These are phyloP conservation scores for Candida qinlingensis DNA, from an alignment of 805 yeast species.

Conservation along the genomic window DNA sequence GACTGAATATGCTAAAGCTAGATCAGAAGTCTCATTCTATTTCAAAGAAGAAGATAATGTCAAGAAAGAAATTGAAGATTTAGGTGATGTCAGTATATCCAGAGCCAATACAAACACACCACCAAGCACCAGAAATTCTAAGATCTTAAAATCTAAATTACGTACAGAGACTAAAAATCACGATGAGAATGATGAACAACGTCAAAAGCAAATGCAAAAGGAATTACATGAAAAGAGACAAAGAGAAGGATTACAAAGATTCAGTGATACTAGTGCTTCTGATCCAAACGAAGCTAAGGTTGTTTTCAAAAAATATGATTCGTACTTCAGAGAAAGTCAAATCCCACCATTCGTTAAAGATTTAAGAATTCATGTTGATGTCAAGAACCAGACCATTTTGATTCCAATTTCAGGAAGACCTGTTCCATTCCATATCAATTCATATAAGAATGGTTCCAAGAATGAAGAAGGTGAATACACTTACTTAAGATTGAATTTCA, in stretches of 20 bases:
- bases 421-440: constrained; percentile 93
- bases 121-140: constrained; percentile 38
- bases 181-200: constrained; percentile 73
- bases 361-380: constrained; percentile 80
- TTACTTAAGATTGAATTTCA: constrained; percentile 82
- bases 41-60: constrained; percentile 61
- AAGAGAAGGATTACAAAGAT: constrained; percentile 80
- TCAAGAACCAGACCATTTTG: constrained; percentile 81
- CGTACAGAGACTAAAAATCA: constrained; percentile 70
- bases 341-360: constrained; percentile 81
- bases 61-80: constrained; percentile 35
- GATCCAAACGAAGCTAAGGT: constrained; percentile 55
- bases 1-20: constrained; percentile 67
- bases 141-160: constrained; percentile 70
- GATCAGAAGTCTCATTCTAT: constrained; percentile 76
- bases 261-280: constrained; percentile 71
- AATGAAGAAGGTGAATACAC: constrained; percentile 96
- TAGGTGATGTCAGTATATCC: constrained; percentile 28
- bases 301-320: constrained; percentile 88
- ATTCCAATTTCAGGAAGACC: constrained; percentile 94
- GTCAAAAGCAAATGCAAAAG: constrained; percentile 76
- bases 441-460: constrained; percentile 91
- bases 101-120: constrained; percentile 23
- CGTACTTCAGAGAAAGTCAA: constrained; percentile 90
- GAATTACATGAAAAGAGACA: constrained; percentile 81